Base-by-base conservation (phyloP, 192 early-diverging fungal species). In the Backusella tarrabulga region DNA sequence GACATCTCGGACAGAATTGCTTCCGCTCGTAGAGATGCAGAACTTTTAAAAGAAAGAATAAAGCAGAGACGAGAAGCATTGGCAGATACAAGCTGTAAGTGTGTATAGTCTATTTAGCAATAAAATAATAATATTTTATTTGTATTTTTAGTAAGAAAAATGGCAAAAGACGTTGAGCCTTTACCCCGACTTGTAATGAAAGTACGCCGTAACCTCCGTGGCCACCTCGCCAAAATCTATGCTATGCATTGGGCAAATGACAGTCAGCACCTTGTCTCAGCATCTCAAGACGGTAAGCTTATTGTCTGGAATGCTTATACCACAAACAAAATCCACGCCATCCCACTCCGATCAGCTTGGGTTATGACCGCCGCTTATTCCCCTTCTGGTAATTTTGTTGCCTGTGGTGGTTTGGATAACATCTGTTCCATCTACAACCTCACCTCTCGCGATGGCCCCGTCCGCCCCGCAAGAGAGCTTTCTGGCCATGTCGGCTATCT, bases 361-460 rank as follows among this genome's bases (percentile, higher is more conserved):
- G 97, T 99, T 77, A 99, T 99, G 97, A 99, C 97, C 32, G 97
- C 96, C 78, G 97, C 97, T 6, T 99, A 98, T 76, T 96, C 97
- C 44, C 97, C 97, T 6, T 97, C 95, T 29, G 96, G 97, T 44
- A 96, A 95, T 85, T 97, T 95, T 85, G 97, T 99, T 19, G 97
- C 97, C 54, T 99, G 97, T 84, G 97, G 97, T 82, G 97, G 97
- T 77, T 91, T 99, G 72, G 97, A 99, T 86, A 98, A 98, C 84
- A 92, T 99, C 78, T 99, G 97, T 86, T 97, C 96, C 34, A 97
- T 99, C 80, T 99, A 97, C 87, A 99, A 98, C 78, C 87, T 99
- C 36, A 95, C 94, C 72, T 95, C 96, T 68, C 92, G 94, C 78
- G 97, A 98, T 84, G 96, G 96, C 17, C 89, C 92, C 14, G 95